phyloP scores from a whole-genome alignment of 202 grass and related monocot species.

The Setaria viridis region DNA sequence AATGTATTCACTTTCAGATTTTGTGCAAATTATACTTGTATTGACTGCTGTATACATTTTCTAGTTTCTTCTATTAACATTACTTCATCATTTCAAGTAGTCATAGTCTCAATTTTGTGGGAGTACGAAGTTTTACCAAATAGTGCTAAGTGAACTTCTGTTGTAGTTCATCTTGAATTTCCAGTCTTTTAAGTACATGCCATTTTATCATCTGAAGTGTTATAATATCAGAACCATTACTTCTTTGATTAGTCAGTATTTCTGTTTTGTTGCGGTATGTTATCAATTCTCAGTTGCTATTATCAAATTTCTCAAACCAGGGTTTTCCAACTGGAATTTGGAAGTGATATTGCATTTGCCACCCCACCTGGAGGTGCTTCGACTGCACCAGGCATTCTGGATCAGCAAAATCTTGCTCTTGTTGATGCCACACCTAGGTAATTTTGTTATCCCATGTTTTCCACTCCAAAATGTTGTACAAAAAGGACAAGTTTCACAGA shows the following conservation, averaged over 20 bases:
- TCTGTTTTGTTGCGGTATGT: conserved; percentile 31
- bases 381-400: conserved; percentile 57
- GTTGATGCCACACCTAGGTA: conserved; percentile 59
- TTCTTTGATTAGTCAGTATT: conserved; percentile 24
- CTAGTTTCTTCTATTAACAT: conserved; percentile 13
- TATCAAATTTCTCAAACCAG: conserved; percentile 43
- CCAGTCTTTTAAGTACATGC: background rate
- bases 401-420: conserved; percentile 68
- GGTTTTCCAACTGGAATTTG: conserved; percentile 67
- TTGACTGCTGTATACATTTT: background rate
- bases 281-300: conserved; percentile 24
- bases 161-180: conserved; percentile 36
- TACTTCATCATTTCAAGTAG: background rate
- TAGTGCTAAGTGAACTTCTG: conserved; percentile 14
- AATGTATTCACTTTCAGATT: background rate
- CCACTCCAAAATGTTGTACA: conserved; percentile 21
- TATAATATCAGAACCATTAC: background rate
- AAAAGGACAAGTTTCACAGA: conserved; percentile 13
- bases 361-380: conserved; percentile 50
- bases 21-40: conserved; percentile 29
- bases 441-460: conserved; percentile 36
- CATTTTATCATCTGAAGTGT: conserved; percentile 28
- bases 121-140: conserved; percentile 17
- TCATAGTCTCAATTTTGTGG: conserved; percentile 11
- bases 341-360: conserved; percentile 61